Evolutionary conservation across 1,284 basidiomycete genomes (phyloP).

Genomic region (Pseudozyma sp.): DNA sequence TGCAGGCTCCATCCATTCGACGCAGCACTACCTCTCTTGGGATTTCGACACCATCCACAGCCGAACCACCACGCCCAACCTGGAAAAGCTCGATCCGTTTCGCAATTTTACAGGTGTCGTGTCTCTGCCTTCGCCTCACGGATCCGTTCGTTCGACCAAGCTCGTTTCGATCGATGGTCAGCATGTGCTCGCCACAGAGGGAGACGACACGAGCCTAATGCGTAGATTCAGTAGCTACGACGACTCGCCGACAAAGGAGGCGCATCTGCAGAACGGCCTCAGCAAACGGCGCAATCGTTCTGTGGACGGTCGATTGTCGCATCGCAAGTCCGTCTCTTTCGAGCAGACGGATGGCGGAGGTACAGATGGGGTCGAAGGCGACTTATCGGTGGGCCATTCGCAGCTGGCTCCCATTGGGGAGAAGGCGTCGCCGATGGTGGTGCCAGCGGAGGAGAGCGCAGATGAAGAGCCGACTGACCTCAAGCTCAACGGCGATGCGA

Average conservation of each 20-base stretch:
- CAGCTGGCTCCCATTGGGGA: constrained; percentile 43
- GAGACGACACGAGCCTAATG: constrained; percentile 25
- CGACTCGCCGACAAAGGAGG: constrained; percentile 20
- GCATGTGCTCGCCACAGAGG: constrained; percentile 43
- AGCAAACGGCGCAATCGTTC: constrained; percentile 30
- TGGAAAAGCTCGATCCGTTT: constrained; percentile 56
- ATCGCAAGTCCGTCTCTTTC: constrained; percentile 58
- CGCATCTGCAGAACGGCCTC: constrained; percentile 5
- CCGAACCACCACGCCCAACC: constrained; percentile 25
- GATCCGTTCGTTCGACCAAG: constrained; percentile 45
- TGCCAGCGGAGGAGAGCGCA: constrained; percentile 9
- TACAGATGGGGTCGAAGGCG: constrained; percentile 10
- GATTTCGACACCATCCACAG: constrained; percentile 56
- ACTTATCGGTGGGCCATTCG: neutral
- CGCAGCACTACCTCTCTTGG: constrained; percentile 53
- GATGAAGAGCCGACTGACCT: constrained; percentile 24
- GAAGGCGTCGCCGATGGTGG: constrained; percentile 29
- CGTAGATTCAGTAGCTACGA: constrained; percentile 35
- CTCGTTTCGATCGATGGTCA: constrained; percentile 49
- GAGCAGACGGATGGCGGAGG: constrained; percentile 14
- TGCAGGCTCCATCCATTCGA: constrained; percentile 50
- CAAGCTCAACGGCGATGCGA: constrained; percentile 4
- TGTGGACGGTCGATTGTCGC: constrained; percentile 21
- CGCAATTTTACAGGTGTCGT: constrained; percentile 55
- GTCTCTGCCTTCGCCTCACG: constrained; percentile 44